Percentiles rank a stretch among this genome's conserved stretches.
These are phyloP conservation scores for Vanrija sp. DNA, from an alignment of 1,284 basidiomycete genomes.

Conservation along the genomic window DNA sequence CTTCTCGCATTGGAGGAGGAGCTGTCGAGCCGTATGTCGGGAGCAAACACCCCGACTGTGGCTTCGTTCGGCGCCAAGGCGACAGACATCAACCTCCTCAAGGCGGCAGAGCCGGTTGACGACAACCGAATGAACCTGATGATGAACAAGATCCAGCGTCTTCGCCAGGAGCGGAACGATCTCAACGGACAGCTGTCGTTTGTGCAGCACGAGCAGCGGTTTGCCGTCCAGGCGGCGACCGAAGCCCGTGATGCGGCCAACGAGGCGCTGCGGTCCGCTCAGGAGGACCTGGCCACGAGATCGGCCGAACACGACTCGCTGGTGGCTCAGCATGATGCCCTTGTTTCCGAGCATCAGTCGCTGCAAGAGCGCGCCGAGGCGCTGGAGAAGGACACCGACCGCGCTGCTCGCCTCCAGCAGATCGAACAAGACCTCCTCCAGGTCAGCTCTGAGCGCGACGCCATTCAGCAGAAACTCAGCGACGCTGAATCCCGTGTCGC, in stretches of 20 bases:
- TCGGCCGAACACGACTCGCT: neutral
- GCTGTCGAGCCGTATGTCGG: neutral
- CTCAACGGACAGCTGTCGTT: constrained; percentile 7
- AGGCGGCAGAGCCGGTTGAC: neutral
- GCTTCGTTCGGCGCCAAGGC: neutral
- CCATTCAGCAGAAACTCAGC: neutral
- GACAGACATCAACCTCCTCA: neutral
- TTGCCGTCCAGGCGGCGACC: neutral
- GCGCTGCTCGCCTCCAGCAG: neutral
- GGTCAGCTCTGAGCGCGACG: constrained; percentile 1
- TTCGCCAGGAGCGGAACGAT: constrained; percentile 16
- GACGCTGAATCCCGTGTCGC: neutral
- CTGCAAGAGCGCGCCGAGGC: neutral
- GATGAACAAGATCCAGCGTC: constrained; percentile 11
- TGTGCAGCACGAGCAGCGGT: constrained; percentile 7
- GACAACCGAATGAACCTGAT: constrained; percentile 3
- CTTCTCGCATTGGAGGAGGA: constrained; percentile 2
- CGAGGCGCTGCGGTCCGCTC: neutral
- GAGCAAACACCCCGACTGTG: neutral
- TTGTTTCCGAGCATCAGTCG: neutral
- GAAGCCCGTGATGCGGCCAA: neutral
- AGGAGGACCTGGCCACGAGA: neutral
- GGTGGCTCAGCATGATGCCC: neutral
- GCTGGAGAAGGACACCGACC: neutral
- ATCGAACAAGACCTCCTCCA: neutral